Base-by-base conservation (phyloP, 73 alveolate species). In the Durusdinium trenchii region DNA sequence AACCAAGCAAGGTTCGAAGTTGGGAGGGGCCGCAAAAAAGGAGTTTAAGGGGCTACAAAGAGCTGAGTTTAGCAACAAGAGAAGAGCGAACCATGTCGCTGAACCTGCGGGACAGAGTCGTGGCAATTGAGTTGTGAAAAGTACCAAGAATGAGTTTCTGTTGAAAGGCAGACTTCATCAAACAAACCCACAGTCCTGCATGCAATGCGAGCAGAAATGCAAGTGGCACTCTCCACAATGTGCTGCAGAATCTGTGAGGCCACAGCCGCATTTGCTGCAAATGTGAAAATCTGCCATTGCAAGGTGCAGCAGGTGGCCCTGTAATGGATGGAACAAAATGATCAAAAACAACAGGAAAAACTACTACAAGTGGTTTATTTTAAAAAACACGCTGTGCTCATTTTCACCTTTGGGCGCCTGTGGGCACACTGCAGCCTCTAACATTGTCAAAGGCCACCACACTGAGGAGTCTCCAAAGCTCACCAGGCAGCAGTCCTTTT, bases 361-460 rank as follows among this genome's bases (percentile, higher is more conserved):
- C 73, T 57, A 57, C 73, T 60, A 60, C 73, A 60, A 23, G 73
- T 60, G 73, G 4, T 60, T 60, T 23, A 60, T 60, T 60, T 60
- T 60, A 1, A 1, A 1, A 60, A 23, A 32, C n/a, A 23, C 18
- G 30, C 18, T 60, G 73, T 2, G 0, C n/a, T 23, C 4, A 60
- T 23, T 1, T 60, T 23, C 30, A 60, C 73, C 73, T 23, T 23
- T 60, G n/a, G 6, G 73, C 10, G 87, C 89, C 89, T 81, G 91
- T 30, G 91, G 91, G 50, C 91, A 81, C 0, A 81, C 30, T 6
- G 91, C 71, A 81, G 91, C 91, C 91, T 81, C 91, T 67, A 81
- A 67, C 91, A 81, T 81, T 26, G 91, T 81, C 69, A 81, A 81
- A 81, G 91, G 91, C 91, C 91, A 81, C 91, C 91, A 81, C 91